Evolutionary conservation across 495 filamentous ascomycete species (phyloP).

Genomic region (Aspergillus wentii): DNA sequence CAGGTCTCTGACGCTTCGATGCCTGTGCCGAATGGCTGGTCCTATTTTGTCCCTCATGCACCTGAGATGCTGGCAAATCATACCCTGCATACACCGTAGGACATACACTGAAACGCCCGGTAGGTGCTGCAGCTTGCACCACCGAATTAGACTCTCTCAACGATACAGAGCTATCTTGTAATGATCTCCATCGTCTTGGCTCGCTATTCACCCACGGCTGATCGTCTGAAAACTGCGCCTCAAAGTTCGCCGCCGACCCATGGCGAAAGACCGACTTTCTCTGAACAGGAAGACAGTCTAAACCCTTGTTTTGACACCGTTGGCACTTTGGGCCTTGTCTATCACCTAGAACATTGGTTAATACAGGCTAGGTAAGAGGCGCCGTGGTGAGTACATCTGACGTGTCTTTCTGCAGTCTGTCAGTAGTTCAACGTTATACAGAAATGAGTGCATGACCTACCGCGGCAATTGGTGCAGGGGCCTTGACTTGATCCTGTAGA

Average conservation of each 20-base stretch:
- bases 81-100: not conserved
- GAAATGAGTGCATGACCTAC: no score
- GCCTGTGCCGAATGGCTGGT: no score
- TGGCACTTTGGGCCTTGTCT: conserved; percentile 2
- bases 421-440: no score
- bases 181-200: conserved; percentile 1
- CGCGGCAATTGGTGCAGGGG: no score
- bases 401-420: no score
- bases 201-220: conserved; percentile 5
- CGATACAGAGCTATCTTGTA: no score
- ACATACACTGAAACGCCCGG: not conserved
- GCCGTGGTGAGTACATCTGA: no score
- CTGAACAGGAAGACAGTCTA: not conserved
- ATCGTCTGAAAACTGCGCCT: not conserved
- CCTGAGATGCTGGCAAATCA: not conserved
- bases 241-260: conserved; percentile 2
- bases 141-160: no score
- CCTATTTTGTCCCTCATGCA: not conserved
- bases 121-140: not conserved
- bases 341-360: no score
- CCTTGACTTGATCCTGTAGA: no score
- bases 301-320: conserved; percentile 1
- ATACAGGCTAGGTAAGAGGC: no score
- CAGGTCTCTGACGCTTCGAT: no score
- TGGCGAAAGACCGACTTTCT: conserved; percentile 2